Conservation (phyloP, 2,329 filamentous ascomycete species). For the Albophoma yamanashiensis region DNA sequence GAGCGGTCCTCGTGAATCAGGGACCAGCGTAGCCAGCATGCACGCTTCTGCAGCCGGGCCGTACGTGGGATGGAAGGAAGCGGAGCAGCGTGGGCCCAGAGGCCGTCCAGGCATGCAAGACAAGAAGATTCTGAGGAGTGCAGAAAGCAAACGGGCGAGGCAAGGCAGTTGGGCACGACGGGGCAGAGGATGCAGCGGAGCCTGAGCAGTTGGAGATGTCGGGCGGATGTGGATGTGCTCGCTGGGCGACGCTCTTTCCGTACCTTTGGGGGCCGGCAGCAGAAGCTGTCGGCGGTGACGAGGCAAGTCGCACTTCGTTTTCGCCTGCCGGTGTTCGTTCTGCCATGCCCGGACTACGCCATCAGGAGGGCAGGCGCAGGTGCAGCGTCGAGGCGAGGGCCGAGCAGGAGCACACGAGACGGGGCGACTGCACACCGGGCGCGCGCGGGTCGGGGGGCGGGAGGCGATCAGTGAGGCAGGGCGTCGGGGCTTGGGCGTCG, state of each 20-base stretch:
- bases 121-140: not conserved
- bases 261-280: conserved; percentile 16
- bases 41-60: not conserved
- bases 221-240: not conserved
- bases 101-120: not conserved
- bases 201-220: no score
- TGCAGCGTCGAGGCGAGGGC: conserved; percentile 9
- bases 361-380: conserved; percentile 39
- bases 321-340: conserved; percentile 48
- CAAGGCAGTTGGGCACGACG: not conserved
- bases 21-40: not conserved
- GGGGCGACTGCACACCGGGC: conserved; percentile 1
- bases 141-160: not conserved
- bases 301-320: conserved; percentile 44
- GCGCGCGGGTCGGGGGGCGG: not conserved
- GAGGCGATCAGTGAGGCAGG: not conserved
- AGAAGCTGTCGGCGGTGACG: conserved; percentile 23
- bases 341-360: conserved; percentile 57
- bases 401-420: conserved; percentile 3
- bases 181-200: not conserved
- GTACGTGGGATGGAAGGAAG: not conserved
- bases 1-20: conserved; percentile 3
- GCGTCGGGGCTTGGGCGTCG: not conserved
- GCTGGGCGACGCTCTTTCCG: not conserved
- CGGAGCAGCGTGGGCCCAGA: not conserved